These are phyloP conservation scores for Escallonia rubra DNA, from an alignment of 129 eudicot genomes.

Conservation along the genomic window DNA sequence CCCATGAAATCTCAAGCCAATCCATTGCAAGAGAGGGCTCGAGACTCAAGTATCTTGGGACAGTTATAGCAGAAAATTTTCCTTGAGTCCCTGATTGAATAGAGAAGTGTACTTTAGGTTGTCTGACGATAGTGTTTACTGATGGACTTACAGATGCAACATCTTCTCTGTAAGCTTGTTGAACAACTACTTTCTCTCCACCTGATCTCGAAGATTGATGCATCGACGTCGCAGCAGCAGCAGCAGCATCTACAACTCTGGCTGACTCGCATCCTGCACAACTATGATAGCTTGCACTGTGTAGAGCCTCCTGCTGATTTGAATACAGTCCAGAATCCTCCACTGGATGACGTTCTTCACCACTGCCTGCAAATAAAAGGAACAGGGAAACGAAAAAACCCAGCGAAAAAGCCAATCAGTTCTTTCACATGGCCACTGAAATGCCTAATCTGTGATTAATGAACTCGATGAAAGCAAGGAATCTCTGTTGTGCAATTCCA, in stretches of 20 bases:
- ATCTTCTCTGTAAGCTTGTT: slow-evolving; percentile 27
- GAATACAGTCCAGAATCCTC: slow-evolving; percentile 8
- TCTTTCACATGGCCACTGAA: no score
- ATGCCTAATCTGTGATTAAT: no score
- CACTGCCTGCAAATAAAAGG: slow-evolving; percentile 17
- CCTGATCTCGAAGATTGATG: slow-evolving; percentile 18
- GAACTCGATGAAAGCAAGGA: no score
- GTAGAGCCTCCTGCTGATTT: slow-evolving; percentile 6
- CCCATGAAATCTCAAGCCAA: slow-evolving; percentile 98
- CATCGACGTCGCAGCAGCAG: slow-evolving; percentile 9
- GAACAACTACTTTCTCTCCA: slow-evolving; percentile 27
- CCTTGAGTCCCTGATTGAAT: slow-evolving; percentile 35
- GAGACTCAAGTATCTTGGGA: slow-evolving; percentile 68
- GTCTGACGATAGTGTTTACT: slow-evolving; percentile 13
- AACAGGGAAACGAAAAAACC: no score
- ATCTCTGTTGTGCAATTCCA: no score
- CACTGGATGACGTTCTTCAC: slow-evolving; percentile 2
- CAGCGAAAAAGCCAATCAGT: no score
- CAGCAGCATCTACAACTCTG: slow-evolving; percentile 14
- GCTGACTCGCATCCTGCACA: slow-evolving; percentile 6
- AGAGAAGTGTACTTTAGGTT: slow-evolving; percentile 13
- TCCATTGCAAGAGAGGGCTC: slow-evolving; percentile 97
- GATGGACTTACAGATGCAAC: slow-evolving; percentile 19
- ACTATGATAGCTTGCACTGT: slow-evolving; percentile 7
- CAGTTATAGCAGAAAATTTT: slow-evolving; percentile 33